Evolutionary conservation across 352 stramenopile genomes (phyloP).

Genomic region (Phytophthora sp.): DNA sequence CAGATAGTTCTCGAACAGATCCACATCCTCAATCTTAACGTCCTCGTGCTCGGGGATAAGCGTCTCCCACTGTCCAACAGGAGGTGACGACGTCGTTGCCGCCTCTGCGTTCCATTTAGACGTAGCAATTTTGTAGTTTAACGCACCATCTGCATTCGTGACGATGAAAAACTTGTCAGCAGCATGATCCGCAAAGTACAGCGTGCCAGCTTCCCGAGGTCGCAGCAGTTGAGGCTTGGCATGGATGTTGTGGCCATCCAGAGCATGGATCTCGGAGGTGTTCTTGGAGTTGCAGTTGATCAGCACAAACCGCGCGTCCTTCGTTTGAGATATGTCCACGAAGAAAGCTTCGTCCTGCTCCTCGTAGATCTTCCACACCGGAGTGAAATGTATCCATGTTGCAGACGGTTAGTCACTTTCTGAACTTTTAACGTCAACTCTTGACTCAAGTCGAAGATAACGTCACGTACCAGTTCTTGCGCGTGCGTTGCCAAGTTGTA

Average conservation of each 20-base stretch:
- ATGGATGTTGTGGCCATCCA: conserved; percentile 29
- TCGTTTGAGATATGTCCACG: conserved; percentile 85
- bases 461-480: conserved; percentile 59
- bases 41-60: conserved; percentile 59
- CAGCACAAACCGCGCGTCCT: conserved; percentile 79
- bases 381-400: conserved; percentile 7
- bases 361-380: conserved; percentile 64
- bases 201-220: conserved; percentile 52
- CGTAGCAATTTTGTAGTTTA: conserved; percentile 81
- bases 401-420: conserved; percentile 13
- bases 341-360: conserved; percentile 81
- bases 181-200: conserved; percentile 89
- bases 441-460: conserved; percentile 1
- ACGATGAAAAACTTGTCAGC: conserved; percentile 77
- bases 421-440: conserved; percentile 25
- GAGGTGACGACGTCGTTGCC: neutral
- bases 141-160: conserved; percentile 73
- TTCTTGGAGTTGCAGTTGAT: conserved; percentile 91
- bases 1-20: conserved; percentile 81
- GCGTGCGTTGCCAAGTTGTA: conserved; percentile 54
- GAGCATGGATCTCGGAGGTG: conserved; percentile 82
- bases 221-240: conserved; percentile 55
- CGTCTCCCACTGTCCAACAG: conserved; percentile 40
- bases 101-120: conserved; percentile 9
- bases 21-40: conserved; percentile 90